phyloP scores from a whole-genome alignment of 305 asterid genomes.

The Striga hermonthica region DNA sequence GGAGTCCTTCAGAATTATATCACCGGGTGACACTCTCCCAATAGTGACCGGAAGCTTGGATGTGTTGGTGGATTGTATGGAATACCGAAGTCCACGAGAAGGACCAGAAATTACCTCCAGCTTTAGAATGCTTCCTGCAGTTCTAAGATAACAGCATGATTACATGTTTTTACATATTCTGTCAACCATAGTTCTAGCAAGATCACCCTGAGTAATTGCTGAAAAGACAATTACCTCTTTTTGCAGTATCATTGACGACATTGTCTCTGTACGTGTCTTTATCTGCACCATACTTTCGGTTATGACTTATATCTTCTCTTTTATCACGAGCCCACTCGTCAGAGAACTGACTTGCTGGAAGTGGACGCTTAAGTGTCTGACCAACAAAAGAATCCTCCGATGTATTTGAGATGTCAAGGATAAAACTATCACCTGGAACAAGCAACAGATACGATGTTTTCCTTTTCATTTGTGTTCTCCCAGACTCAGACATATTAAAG shows the following conservation, averaged over 20 bases:
- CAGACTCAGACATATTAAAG: constrained; percentile 24
- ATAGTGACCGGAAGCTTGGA: constrained; percentile 79
- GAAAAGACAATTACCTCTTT: constrained; percentile 62
- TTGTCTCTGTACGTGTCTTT: constrained; percentile 37
- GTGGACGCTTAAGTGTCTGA: constrained; percentile 68
- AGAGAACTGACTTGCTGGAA: constrained; percentile 41
- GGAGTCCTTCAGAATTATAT: constrained; percentile 70
- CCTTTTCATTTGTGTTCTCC: constrained; percentile 16
- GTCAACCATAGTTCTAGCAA: constrained; percentile 33
- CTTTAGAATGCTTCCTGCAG: constrained; percentile 88
- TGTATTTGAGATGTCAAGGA: constrained; percentile 76
- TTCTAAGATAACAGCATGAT: constrained; percentile 79
- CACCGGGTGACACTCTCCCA: constrained; percentile 93
- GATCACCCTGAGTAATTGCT: constrained; percentile 30
- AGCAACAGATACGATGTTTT: constrained; percentile 30
- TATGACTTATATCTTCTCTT: constrained; percentile 46
- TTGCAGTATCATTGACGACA: constrained; percentile 41
- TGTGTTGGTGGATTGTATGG: constrained; percentile 59
- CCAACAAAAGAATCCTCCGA: constrained; percentile 58
- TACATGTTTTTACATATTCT: constrained; percentile 52
- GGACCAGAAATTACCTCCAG: constrained; percentile 96
- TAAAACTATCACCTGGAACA: constrained; percentile 79
- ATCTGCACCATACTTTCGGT: constrained; percentile 43
- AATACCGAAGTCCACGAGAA: constrained; percentile 65
- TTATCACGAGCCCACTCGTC: constrained; percentile 46